Conservation (phyloP, 257 asterid species). For the Catharanthus roseus region DNA sequence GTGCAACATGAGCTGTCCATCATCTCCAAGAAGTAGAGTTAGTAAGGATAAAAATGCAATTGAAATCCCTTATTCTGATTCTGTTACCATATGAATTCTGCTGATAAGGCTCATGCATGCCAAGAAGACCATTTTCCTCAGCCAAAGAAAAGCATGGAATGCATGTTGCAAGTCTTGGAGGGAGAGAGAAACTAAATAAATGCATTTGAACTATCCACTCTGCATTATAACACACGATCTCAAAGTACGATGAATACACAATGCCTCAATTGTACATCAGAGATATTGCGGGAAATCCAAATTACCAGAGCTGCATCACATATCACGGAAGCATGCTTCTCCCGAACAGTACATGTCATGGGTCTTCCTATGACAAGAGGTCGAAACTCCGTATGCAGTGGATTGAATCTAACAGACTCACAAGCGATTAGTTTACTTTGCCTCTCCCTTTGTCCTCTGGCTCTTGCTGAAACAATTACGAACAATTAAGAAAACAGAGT, state of each 20-base stretch:
- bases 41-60: background rate
- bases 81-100: no score
- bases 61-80: no score
- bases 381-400: conserved; percentile 27
- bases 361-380: conserved; percentile 27
- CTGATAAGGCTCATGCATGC: no score
- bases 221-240: background rate
- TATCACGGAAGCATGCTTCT: conserved; percentile 35
- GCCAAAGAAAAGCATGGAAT: no score
- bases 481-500: conserved; percentile 7
- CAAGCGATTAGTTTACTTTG: conserved; percentile 25
- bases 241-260: background rate
- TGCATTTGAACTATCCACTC: background rate
- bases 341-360: conserved; percentile 15
- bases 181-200: background rate
- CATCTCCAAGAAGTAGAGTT: background rate
- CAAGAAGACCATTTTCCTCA: no score
- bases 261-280: background rate
- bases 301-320: conserved; percentile 68
- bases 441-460: conserved; percentile 25
- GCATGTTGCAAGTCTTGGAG: no score
- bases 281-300: background rate
- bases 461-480: conserved; percentile 28
- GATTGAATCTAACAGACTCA: conserved; percentile 31
- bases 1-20: background rate